Conservation (phyloP, 1,139 yeast genomes). For the Lodderomyces elongisporus region DNA sequence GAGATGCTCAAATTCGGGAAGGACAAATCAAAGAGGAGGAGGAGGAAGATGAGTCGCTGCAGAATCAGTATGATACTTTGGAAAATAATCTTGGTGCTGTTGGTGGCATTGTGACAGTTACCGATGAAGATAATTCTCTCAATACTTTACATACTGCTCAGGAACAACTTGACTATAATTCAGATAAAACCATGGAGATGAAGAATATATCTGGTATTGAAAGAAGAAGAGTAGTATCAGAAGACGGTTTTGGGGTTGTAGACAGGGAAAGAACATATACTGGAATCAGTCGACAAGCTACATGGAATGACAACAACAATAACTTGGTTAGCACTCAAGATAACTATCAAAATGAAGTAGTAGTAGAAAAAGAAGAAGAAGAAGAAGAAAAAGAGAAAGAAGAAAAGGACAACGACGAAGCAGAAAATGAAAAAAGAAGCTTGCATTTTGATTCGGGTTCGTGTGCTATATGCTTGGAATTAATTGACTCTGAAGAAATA, state of each 20-base stretch:
- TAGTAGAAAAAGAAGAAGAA: no score
- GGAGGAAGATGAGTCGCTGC: not conserved
- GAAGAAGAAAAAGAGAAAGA: slow-evolving; percentile 7
- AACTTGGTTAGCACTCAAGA: not conserved
- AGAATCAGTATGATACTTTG: slow-evolving; percentile 9
- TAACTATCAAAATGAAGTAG: not conserved
- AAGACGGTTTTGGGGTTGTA: not conserved
- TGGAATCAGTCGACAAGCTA: not conserved
- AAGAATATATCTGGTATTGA: slow-evolving; percentile 4
- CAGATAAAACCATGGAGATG: slow-evolving; percentile 10
- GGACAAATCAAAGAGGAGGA: slow-evolving; percentile 35
- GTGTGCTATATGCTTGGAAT: slow-evolving; percentile 77
- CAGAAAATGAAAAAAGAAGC: slow-evolving; percentile 16
- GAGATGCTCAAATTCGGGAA: slow-evolving; percentile 30
- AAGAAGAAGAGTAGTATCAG: slow-evolving; percentile 2
- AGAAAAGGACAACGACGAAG: slow-evolving; percentile 4
- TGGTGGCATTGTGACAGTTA: no score
- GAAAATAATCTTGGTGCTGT: not conserved
- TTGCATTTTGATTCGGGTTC: slow-evolving; percentile 64
- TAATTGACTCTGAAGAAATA: slow-evolving; percentile 54
- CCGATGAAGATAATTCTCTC: slow-evolving; percentile 6
- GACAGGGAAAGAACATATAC: not conserved
- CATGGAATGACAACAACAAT: not conserved
- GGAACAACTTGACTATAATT: slow-evolving; percentile 2
- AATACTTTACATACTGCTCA: slow-evolving; percentile 6